Conservation (phyloP, 2,329 filamentous ascomycete species). For the Aspergillus thermomutatus region DNA sequence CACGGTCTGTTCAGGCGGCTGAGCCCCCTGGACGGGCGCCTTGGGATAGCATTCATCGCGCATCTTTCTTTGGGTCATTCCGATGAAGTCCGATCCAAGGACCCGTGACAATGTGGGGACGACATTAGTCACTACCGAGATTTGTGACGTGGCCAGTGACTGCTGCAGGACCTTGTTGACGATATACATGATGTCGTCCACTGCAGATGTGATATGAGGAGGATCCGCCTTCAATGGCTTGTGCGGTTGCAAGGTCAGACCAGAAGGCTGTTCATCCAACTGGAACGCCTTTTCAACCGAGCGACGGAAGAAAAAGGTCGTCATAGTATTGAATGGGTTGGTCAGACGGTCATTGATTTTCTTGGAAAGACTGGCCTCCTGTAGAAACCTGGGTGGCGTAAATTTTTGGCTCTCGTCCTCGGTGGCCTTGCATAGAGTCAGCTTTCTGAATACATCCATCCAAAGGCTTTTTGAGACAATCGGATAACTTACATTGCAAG, state of each 20-base stretch:
- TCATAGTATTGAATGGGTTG: constrained; percentile 84
- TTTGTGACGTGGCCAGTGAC: constrained; percentile 80
- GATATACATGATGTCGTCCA: constrained; percentile 99
- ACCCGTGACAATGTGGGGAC: constrained; percentile 76
- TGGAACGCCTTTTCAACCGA: constrained; percentile 98
- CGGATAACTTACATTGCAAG: constrained; percentile 65
- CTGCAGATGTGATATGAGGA: constrained; percentile 89
- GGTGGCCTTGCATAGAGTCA: constrained; percentile 30
- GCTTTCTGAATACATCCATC: constrained; percentile 2
- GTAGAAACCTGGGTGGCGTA: constrained; percentile 68
- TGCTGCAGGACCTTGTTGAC: constrained; percentile 88
- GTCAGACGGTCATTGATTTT: constrained; percentile 75
- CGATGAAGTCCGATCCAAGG: constrained; percentile 83
- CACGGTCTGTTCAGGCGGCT: constrained; percentile 84
- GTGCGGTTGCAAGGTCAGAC: constrained; percentile 71
- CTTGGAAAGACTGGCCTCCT: constrained; percentile 72
- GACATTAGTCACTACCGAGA: constrained; percentile 71
- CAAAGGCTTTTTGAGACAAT: neutral
- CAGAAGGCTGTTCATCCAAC: constrained; percentile 80
- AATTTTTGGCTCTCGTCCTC: constrained; percentile 56
- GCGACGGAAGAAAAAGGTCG: constrained; percentile 92
- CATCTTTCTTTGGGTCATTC: constrained; percentile 98
- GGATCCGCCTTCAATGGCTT: constrained; percentile 71
- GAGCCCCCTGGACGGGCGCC: constrained; percentile 69
- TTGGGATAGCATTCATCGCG: constrained; percentile 91